phyloP scores from a whole-genome alignment of 2,329 filamentous ascomycete genomes.

The Dryadomyces quercivorus region DNA sequence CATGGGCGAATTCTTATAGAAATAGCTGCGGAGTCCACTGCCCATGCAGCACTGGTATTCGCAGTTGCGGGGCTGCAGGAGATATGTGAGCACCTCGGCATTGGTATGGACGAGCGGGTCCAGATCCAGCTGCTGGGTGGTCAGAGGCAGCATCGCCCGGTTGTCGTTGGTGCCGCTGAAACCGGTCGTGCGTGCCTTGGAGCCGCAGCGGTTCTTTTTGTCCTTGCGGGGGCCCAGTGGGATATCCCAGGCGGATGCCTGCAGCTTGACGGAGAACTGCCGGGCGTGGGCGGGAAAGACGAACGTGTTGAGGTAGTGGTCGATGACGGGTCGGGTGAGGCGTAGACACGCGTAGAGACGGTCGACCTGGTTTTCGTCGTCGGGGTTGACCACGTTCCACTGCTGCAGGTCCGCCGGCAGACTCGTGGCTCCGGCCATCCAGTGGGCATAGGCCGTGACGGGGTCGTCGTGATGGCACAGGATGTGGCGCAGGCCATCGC shows the following conservation, averaged over 20 bases:
- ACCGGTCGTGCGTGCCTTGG: conserved; percentile 40
- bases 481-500: conserved; percentile 35
- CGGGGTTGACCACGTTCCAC: conserved; percentile 46
- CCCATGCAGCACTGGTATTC: conserved; percentile 22
- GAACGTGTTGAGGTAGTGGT: conserved; percentile 50
- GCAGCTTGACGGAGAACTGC: conserved; percentile 50
- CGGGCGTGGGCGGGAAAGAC: conserved; percentile 55
- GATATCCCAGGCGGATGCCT: conserved; percentile 57
- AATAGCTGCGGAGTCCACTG: conserved; percentile 17
- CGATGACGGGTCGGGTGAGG: conserved; percentile 35
- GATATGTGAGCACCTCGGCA: conserved; percentile 47
- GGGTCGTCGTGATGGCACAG: conserved; percentile 41
- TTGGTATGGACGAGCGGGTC: conserved; percentile 44
- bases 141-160: conserved; percentile 44
- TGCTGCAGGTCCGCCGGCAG: conserved; percentile 35
- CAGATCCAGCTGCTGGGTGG: conserved; percentile 52
- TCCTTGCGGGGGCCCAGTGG: conserved; percentile 32
- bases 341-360: conserved; percentile 38
- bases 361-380: conserved; percentile 38
- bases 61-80: conserved; percentile 39
- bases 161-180: conserved; percentile 65
- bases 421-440: conserved; percentile 24
- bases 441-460: conserved; percentile 39
- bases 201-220: background rate
- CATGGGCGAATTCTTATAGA: conserved; percentile 6